Evolutionary conservation across 2,329 filamentous ascomycete species (phyloP).

Genomic region (Myotisia sp.): DNA sequence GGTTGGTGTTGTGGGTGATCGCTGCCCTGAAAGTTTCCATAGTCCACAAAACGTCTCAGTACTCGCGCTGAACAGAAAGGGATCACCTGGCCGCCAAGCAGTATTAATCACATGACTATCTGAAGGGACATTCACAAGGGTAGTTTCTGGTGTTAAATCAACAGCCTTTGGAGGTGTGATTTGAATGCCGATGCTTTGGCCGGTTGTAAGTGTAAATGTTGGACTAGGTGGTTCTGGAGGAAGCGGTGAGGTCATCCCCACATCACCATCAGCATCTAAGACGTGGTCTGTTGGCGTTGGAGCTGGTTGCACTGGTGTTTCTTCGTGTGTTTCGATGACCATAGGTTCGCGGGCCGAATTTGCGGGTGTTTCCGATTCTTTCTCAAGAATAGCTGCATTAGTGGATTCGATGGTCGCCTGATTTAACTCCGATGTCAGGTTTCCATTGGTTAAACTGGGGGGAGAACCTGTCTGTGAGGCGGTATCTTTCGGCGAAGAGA

Average conservation of each 20-base stretch:
- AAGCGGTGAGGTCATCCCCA: conserved; percentile 24
- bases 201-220: conserved; percentile 29
- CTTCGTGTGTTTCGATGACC: conserved; percentile 30
- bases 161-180: conserved; percentile 35
- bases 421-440: too few species aligned
- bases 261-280: conserved; percentile 32
- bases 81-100: conserved; percentile 33
- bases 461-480: conserved; percentile 21
- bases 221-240: conserved; percentile 21
- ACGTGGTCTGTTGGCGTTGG: conserved; percentile 14
- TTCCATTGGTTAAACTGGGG: conserved; percentile 27
- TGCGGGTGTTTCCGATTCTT: too few species aligned
- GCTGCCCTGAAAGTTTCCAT: conserved; percentile 27
- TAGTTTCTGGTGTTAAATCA: conserved; percentile 33
- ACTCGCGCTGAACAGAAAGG: conserved; percentile 28
- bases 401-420: too few species aligned
- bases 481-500: conserved; percentile 17
- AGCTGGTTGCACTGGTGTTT: conserved; percentile 11
- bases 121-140: conserved; percentile 25
- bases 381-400: too few species aligned
- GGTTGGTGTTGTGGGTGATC: conserved; percentile 15
- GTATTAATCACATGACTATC: conserved; percentile 28
- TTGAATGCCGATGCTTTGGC: conserved; percentile 34
- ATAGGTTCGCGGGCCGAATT: conserved; percentile 25
- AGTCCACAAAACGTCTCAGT: conserved; percentile 33